Conservation (phyloP, 176 grass and related monocot species). For the Eragrostis curvula region DNA sequence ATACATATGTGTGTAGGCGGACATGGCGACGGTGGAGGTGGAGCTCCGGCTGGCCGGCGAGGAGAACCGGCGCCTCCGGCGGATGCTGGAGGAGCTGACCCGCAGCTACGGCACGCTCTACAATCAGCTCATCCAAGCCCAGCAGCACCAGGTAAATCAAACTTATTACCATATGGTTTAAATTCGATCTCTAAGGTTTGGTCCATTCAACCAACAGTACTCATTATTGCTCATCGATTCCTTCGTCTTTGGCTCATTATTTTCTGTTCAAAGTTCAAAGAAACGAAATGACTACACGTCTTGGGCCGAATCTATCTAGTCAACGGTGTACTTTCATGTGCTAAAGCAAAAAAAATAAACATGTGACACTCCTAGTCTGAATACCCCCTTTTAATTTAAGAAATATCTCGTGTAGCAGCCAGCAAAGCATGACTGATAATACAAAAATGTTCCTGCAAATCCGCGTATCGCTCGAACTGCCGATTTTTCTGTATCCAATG, state of each 20-base stretch:
- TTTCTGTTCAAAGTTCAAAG: slow-evolving; percentile 11
- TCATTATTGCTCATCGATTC: background rate
- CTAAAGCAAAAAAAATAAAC: background rate
- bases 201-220: background rate
- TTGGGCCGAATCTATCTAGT: slow-evolving; percentile 1
- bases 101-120: slow-evolving; percentile 44
- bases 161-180: background rate
- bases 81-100: slow-evolving; percentile 51
- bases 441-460: background rate
- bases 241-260: background rate
- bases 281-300: background rate
- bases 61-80: slow-evolving; percentile 54
- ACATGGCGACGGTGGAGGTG: slow-evolving; percentile 2
- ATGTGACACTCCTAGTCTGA: background rate
- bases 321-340: slow-evolving; percentile 18
- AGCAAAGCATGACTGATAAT: background rate
- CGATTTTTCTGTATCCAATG: background rate
- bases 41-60: slow-evolving; percentile 45
- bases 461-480: background rate
- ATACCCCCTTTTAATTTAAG: background rate
- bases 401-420: background rate
- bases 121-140: slow-evolving; percentile 43
- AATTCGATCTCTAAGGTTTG: background rate
- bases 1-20: background rate
- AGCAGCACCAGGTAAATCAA: slow-evolving; percentile 28